A percentile compares a stretch with the other conserved stretches of the same genome.
Evolutionary conservation across 2,329 filamentous ascomycete species (phyloP).

Genomic region (Microdochium paspali): DNA sequence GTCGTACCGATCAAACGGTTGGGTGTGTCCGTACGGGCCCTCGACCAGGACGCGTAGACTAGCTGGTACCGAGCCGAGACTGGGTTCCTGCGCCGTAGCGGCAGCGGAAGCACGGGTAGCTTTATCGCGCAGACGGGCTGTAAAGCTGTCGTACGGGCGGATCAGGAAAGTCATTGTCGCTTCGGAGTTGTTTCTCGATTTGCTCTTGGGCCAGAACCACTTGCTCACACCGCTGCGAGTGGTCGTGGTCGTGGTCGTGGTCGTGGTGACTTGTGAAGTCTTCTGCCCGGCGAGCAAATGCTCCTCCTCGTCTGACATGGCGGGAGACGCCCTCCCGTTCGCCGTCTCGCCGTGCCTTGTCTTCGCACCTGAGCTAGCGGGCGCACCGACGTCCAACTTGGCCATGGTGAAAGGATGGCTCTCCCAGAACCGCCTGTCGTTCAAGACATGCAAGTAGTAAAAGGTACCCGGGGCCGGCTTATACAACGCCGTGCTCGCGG

Average conservation of each 20-base stretch:
- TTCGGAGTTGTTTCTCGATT: conserved; percentile 1
- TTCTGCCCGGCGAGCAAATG: conserved; percentile 13
- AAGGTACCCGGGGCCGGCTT: conserved; percentile 28
- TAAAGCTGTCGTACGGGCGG: conserved; percentile 35
- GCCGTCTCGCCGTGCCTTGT: not conserved
- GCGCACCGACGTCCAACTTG: conserved; percentile 9
- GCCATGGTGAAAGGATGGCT: conserved; percentile 41
- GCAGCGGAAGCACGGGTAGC: too few relatives aligned
- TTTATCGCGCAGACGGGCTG: conserved; percentile 24
- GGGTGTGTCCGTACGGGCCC: conserved; percentile 32
- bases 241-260: too few relatives aligned
- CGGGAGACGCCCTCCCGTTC: not conserved
- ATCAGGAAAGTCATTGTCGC: conserved; percentile 30
- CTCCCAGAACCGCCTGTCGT: conserved; percentile 31
- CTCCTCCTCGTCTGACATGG: conserved; percentile 17
- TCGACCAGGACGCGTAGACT: conserved; percentile 29
- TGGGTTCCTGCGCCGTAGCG: not conserved
- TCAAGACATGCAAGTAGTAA: conserved; percentile 34
- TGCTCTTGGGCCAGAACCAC: too few relatives aligned
- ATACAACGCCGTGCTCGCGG: conserved; percentile 22
- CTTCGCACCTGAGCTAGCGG: not conserved
- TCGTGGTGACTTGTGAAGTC: too few relatives aligned
- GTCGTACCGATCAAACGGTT: conserved; percentile 25
- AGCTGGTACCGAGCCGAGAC: conserved; percentile 12
- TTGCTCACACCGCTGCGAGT: too few relatives aligned